A percentile compares a stretch with the other conserved stretches of the same genome.
phyloP scores from a whole-genome alignment of 257 asterid genomes.

The Dorcoceras hygrometricum region DNA sequence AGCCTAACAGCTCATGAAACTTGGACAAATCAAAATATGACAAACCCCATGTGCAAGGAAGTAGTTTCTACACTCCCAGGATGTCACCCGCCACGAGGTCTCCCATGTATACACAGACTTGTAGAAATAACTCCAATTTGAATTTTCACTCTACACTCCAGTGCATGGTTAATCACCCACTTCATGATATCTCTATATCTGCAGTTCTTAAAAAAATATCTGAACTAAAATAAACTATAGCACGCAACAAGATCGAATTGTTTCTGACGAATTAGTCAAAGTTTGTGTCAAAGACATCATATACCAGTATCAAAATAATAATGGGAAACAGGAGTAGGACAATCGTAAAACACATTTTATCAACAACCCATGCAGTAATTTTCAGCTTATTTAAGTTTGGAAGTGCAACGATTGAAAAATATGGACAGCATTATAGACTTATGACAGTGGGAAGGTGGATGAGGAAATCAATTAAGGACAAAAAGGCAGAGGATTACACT shows the following conservation, averaged over 20 bases:
- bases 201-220: background rate
- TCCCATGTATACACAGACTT: background rate
- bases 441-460: background rate
- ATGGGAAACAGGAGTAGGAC: slow-evolving; percentile 1
- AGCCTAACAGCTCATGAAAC: background rate
- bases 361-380: slow-evolving; percentile 1
- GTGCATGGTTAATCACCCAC: slow-evolving; percentile 4
- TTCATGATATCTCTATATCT: background rate
- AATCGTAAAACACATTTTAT: slow-evolving; percentile 1
- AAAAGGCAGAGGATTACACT: slow-evolving; percentile 41
- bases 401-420: slow-evolving; percentile 8
- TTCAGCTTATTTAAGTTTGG: slow-evolving; percentile 15
- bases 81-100: background rate
- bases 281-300: slow-evolving; percentile 14
- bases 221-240: slow-evolving; percentile 3
- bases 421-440: background rate
- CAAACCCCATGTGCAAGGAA: background rate
- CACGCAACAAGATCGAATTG: slow-evolving; percentile 10
- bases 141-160: background rate
- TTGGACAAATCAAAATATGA: background rate
- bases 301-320: slow-evolving; percentile 16
- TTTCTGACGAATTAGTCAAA: background rate
- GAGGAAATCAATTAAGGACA: slow-evolving; percentile 5
- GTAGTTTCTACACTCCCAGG: background rate
- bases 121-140: background rate